Evolutionary conservation across 495 filamentous ascomycete genomes (phyloP).

Genomic region (Talaromyces nanjingensis): DNA sequence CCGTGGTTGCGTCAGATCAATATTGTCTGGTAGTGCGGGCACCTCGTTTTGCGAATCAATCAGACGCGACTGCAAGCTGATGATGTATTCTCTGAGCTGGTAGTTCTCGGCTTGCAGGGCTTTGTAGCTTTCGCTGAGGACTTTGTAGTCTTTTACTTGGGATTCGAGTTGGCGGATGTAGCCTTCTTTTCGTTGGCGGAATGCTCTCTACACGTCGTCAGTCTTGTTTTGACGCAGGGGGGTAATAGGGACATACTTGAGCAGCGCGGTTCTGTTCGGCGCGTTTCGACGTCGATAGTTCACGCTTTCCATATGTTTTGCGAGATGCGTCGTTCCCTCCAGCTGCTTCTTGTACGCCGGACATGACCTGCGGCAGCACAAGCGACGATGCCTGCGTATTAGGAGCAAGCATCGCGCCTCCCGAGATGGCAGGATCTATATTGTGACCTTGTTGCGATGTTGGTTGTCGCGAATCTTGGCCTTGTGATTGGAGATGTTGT

Average conservation of each 20-base stretch:
- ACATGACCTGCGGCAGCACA: slow-evolving; percentile 19
- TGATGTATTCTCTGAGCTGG: slow-evolving; percentile 81
- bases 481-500: slow-evolving; percentile 33
- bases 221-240: background rate
- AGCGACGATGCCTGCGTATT: slow-evolving; percentile 9
- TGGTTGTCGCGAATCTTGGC: slow-evolving; percentile 31
- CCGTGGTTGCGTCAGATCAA: slow-evolving; percentile 42
- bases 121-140: slow-evolving; percentile 65
- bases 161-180: slow-evolving; percentile 97
- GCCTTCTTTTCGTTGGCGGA: slow-evolving; percentile 93
- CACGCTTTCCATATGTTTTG: slow-evolving; percentile 65
- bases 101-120: slow-evolving; percentile 80
- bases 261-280: slow-evolving; percentile 96
- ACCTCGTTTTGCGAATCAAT: slow-evolving; percentile 76
- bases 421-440: slow-evolving; percentile 48
- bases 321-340: slow-evolving; percentile 26
- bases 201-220: slow-evolving; percentile 64
- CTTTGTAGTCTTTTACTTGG: slow-evolving; percentile 69
- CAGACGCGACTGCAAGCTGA: slow-evolving; percentile 81
- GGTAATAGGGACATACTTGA: slow-evolving; percentile 56
- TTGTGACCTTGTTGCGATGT: slow-evolving; percentile 44
- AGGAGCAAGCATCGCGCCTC: slow-evolving; percentile 32
- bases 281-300: slow-evolving; percentile 89
- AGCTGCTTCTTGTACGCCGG: slow-evolving; percentile 30
- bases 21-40: slow-evolving; percentile 69